Evolutionary conservation across 371 early-diverging fungal species (phyloP), one percentile per base, ranked within the genome.

Genomic region (Circinella minor): DNA sequence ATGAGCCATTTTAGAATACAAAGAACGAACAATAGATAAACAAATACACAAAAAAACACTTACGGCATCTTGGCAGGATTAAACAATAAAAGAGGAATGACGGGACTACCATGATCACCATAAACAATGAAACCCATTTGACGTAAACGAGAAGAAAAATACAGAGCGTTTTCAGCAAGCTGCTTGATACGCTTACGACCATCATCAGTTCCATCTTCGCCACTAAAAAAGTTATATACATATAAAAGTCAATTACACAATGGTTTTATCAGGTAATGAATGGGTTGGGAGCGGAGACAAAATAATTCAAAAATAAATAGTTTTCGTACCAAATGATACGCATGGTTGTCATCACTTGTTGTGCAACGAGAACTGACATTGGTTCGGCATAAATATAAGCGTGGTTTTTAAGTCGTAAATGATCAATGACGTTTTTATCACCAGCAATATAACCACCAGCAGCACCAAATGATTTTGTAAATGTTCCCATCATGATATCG

Each of bases 401-500:
- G 81, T 98, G 96, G 71, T 91, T 91, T 55, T 81, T 81, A 43
- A 93, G 74, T 54, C 97, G 91, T 66, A 99, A 70, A 80, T 93
- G 88, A 78, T 95, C 91, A 67, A 99, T 91, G 48, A 99, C 77
- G n/a, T 85, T 83, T 77, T 90, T 81, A 61, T 80, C 81, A 18
- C 93, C 96, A 47, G 97, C 95, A 79, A 99, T 96, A 77, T 99
- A 99, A 18, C 99, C 99, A 72, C 99, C 99, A 57, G 97, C 95
- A 36, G 99, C 98, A 72, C 99, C 99, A 89, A 99, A 99, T 54
- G 96, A 96, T 85, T 99, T 99, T 37, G 99, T 99, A 77, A 99
- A 99, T 4, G 99, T 99, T 17, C 99, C 99, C 99, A 99, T 99
- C 49, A 98, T 79, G 69, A 99, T 90, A 77, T 99, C 99, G 39